Evolutionary conservation across 1,284 basidiomycete species (phyloP), one percentile per base, ranked within the genome.

Genomic region (Athelia sp.): DNA sequence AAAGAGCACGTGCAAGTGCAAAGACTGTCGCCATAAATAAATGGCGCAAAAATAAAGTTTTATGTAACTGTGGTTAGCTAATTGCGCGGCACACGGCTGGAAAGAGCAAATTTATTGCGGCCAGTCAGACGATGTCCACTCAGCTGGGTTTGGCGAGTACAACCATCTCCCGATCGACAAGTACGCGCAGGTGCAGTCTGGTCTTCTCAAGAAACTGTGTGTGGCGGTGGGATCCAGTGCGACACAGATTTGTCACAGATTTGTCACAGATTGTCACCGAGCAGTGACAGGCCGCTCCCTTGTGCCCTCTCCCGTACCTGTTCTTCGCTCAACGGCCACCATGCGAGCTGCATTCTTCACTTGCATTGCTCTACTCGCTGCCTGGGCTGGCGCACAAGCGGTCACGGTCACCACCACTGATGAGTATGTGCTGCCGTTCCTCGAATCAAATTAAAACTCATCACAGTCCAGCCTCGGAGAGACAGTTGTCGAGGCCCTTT

Each of bases 401-500:
- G n/a, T n/a, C n/a, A n/a, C n/a, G 0, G 43, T 62, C 40, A 82
- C 79, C 0, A 62, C 66, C 31, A 57, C 63, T 23, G 65, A 81
- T 58, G 58, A 47, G 82, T 79, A 61, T 58, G 74, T 65, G 18
- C 50, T 24, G 35, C 49, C 46, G 18, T 31, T 45, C 21, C 42
- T n/a, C 43, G 42, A 22, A 8, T 21, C 8, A 29, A 46, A 32
- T 50, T 34, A 22, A 21, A 47, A 22, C 23, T 54, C 22, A 50
- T 18, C 31, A 18, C n/a, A 32, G 19, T 14, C 38, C 52, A 85
- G 81, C 3, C 61, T 64, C 43, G 85, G 84, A 11, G 58, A 71
- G 22, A 75, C 81, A 0, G 65, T 87, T 43, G 72, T 84, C 29
- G 72, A 81, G 53, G 68, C 75, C 43, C 48, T 81, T 50, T 75